Evolutionary conservation across 148 eudicot genomes (phyloP), one percentile per base, ranked within the genome.

Genomic region (Persicaria maculosa): DNA sequence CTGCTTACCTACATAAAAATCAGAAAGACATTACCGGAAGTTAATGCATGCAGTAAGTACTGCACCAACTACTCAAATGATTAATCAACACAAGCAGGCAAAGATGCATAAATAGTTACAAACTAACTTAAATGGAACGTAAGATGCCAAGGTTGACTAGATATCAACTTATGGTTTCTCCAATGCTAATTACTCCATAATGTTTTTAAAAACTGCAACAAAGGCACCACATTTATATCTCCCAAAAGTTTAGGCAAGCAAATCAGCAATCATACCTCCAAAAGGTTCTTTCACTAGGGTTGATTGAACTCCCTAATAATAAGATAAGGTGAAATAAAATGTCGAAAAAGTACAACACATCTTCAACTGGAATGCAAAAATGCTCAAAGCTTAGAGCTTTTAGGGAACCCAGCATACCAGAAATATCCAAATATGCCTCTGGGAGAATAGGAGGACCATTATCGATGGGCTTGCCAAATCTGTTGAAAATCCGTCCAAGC

Each of bases 361-460:
- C 69, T 5, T 7, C 6, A 64, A 15, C 17, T 64, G 15, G 46
- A 40, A 64, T 36, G 69, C 69, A 64, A 12, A 64, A 64, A 12
- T 64, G 46, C 43, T 36, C 69, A 36, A 64, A 64, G 19, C 46
- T 64, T 40, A 5, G 46, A 47, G 14, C 43, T 31, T 61, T 45
- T 31, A 17, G 15, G 47, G 74, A 36, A 12, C 12, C 55, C 31
- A 31, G 69, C 78, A 80, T 75, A 83, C 93, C 93, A 79, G 93
- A 89, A 50, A 89, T 89, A 84, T 89, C 93, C 84, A 87, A 78
- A 72, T 89, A 89, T 48, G 93, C 90, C 86, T 89, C 93, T 1
- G 93, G 93, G 69, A 89, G 80, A 85, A 89, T 87, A 47, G 94
- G 94, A 72, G 94, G 94, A 31, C 94, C 94, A 74, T 89, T 89